A percentile compares a stretch with the other conserved stretches of the same genome.
These are phyloP conservation scores for Trametes hirsuta DNA, from an alignment of 1,284 basidiomycete species.

Conservation along the genomic window DNA sequence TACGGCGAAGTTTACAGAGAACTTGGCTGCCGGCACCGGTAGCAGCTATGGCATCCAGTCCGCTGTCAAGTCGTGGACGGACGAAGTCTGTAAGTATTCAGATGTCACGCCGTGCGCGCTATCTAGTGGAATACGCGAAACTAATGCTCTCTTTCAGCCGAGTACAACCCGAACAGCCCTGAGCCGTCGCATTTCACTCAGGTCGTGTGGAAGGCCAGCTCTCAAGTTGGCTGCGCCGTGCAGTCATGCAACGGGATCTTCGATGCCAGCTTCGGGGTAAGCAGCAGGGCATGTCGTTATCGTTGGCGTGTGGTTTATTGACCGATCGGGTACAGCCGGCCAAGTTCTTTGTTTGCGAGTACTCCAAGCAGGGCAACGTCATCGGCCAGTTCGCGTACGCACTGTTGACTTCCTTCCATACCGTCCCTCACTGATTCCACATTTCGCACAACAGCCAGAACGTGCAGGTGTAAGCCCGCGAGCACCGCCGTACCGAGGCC, in stretches of 20 bases:
- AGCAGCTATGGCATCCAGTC: constrained; percentile 46
- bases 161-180: constrained; percentile 62
- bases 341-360: constrained; percentile 70
- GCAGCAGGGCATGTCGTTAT: neutral
- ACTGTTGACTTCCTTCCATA: neutral
- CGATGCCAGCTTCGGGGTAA: constrained; percentile 51
- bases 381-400: constrained; percentile 64
- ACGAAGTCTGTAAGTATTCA: constrained; percentile 48
- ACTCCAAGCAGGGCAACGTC: constrained; percentile 64
- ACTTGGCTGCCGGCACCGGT: constrained; percentile 69
- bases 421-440: neutral
- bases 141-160: constrained; percentile 36
- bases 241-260: constrained; percentile 57
- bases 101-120: no score
- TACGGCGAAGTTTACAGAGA: constrained; percentile 48
- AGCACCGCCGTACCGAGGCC: neutral
- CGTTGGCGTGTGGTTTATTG: no score
- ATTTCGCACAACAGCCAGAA: constrained; percentile 33
- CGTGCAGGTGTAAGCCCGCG: constrained; percentile 33
- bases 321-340: constrained; percentile 38
- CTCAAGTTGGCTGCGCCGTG: constrained; percentile 65
- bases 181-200: constrained; percentile 70
- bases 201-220: constrained; percentile 67
- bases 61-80: constrained; percentile 62
- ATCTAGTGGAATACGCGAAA: neutral